Evolutionary conservation across 352 stramenopile species (phyloP).

Genomic region (Phytopythium boreale): DNA sequence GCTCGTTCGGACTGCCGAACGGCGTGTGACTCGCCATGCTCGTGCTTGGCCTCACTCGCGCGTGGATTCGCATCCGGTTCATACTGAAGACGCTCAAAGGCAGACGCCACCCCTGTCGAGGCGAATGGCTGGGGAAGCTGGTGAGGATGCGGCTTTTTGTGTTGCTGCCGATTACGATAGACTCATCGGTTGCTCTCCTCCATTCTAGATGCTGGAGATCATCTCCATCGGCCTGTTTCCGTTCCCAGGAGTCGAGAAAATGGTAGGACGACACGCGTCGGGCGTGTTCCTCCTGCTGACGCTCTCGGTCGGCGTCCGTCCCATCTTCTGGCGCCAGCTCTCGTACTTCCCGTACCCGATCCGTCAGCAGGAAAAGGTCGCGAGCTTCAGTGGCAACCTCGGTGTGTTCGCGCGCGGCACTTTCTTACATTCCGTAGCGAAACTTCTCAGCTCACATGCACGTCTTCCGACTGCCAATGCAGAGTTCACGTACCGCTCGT

Average conservation of each 20-base stretch:
- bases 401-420: conserved; percentile 22
- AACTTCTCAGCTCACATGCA: no score
- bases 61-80: conserved; percentile 16
- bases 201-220: conserved; percentile 31
- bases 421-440: no score
- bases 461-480: neutral
- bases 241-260: conserved; percentile 45
- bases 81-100: conserved; percentile 12
- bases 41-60: conserved; percentile 11
- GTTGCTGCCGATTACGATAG: conserved; percentile 3
- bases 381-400: conserved; percentile 54
- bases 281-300: conserved; percentile 45
- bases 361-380: conserved; percentile 58
- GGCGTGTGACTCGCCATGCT: conserved; percentile 22
- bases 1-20: conserved; percentile 34
- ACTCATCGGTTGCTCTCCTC: no score
- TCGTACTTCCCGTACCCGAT: conserved; percentile 73
- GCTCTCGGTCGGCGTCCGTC: conserved; percentile 32
- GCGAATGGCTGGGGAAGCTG: neutral
- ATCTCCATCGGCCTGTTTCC: conserved; percentile 37
- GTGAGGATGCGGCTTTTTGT: no score
- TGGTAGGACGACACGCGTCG: conserved; percentile 17
- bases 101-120: conserved; percentile 2
- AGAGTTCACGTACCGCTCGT: conserved; percentile 68
- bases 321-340: conserved; percentile 50